Evolutionary conservation across 768 basidiomycete species (phyloP).

Genomic region (Boletus huronensis): DNA sequence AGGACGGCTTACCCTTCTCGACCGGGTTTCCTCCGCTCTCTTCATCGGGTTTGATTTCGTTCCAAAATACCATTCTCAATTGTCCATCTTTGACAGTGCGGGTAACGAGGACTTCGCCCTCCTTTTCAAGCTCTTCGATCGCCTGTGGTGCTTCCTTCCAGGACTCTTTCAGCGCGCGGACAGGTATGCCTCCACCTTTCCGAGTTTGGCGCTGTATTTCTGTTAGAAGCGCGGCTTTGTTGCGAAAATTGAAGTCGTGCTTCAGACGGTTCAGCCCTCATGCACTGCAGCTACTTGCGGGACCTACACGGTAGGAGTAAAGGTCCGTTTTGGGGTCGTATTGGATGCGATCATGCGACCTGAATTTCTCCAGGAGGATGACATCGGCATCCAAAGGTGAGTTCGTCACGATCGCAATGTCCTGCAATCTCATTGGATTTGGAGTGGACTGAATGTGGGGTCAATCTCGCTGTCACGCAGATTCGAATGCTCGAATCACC

Average conservation of each 20-base stretch:
- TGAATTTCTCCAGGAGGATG: slow-evolving; percentile 76
- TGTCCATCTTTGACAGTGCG: slow-evolving; percentile 81
- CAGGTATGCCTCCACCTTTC: slow-evolving; percentile 80
- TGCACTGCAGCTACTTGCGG: neutral
- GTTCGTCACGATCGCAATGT: slow-evolving; percentile 77
- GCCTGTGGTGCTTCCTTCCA: slow-evolving; percentile 86
- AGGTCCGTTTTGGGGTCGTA: slow-evolving; percentile 82
- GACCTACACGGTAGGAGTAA: slow-evolving; percentile 77
- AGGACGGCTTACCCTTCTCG: slow-evolving; percentile 63
- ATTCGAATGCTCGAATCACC: slow-evolving; percentile 36
- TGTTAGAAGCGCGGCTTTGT: slow-evolving; percentile 76
- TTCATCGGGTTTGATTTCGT: slow-evolving; percentile 77
- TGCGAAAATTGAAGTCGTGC: slow-evolving; percentile 86
- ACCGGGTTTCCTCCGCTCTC: slow-evolving; percentile 67
- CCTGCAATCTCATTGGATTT: slow-evolving; percentile 83
- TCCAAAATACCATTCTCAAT: slow-evolving; percentile 85
- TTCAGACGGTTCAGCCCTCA: slow-evolving; percentile 30
- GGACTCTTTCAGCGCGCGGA: slow-evolving; percentile 81
- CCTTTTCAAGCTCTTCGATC: slow-evolving; percentile 86
- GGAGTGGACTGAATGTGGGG: slow-evolving; percentile 47
- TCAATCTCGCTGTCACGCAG: slow-evolving; percentile 11
- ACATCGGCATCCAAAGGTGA: slow-evolving; percentile 73
- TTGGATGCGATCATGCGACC: slow-evolving; percentile 71
- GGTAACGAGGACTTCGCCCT: slow-evolving; percentile 86
- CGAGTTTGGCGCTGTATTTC: slow-evolving; percentile 85